phyloP scores from a whole-genome alignment of 306 rosid species.

The Pterocarpus santalinus region DNA sequence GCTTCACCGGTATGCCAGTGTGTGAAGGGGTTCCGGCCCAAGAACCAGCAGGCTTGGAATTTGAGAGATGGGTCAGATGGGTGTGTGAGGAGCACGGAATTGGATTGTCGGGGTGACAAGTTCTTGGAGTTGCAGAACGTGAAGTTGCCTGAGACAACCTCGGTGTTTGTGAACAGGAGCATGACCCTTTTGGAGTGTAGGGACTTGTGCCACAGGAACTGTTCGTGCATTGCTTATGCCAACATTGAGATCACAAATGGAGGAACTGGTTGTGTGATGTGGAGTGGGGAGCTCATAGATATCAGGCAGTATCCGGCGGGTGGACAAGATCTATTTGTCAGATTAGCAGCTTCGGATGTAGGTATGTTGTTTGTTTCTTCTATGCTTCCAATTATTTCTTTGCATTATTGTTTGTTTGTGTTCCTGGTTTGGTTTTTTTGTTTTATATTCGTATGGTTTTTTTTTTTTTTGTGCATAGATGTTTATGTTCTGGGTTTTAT shows the following conservation, averaged over 20 bases:
- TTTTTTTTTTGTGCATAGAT: background rate
- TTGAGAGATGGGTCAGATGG: slow-evolving; percentile 78
- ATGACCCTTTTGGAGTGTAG: slow-evolving; percentile 55
- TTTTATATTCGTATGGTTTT: too few relatives aligned
- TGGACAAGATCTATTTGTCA: slow-evolving; percentile 70
- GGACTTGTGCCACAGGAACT: slow-evolving; percentile 57
- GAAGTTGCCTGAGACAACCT: slow-evolving; percentile 72
- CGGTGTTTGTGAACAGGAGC: slow-evolving; percentile 57
- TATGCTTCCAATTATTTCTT: background rate
- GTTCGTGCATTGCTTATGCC: slow-evolving; percentile 73
- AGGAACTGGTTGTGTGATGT: slow-evolving; percentile 75
- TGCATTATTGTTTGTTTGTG: too few relatives aligned
- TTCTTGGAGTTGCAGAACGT: slow-evolving; percentile 50
- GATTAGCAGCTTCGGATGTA: slow-evolving; percentile 76
- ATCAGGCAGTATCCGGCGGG: slow-evolving; percentile 52
- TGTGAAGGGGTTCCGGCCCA: slow-evolving; percentile 62
- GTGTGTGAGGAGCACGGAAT: slow-evolving; percentile 63
- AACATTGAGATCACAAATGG: slow-evolving; percentile 54
- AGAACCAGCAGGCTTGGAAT: slow-evolving; percentile 66
- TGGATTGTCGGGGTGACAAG: slow-evolving; percentile 60
- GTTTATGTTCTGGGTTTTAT: slow-evolving; percentile 14
- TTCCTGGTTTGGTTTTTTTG: too few relatives aligned
- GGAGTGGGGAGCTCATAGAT: slow-evolving; percentile 66
- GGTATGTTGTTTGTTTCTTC: slow-evolving; percentile 53
- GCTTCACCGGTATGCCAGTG: slow-evolving; percentile 78